phyloP scores from a whole-genome alignment of 371 early-diverging fungal species.

The Syncephalastrum contaminatum region DNA sequence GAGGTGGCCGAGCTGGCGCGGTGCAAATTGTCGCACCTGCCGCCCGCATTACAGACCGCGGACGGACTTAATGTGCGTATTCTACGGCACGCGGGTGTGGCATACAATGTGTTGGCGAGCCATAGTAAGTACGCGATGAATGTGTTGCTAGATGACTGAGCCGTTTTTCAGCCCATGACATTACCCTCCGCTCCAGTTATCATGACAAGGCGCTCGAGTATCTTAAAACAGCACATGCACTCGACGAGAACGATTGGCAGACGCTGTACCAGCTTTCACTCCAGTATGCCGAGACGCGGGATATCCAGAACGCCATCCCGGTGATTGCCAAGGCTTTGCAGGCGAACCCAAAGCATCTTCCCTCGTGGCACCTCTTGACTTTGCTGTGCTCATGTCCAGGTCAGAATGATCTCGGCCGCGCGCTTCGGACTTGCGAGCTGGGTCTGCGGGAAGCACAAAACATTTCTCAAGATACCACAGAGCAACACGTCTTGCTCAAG shows the following conservation, averaged over 20 bases:
- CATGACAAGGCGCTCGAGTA: slow-evolving; percentile 62
- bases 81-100: slow-evolving; percentile 51
- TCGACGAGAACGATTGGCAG: slow-evolving; percentile 50
- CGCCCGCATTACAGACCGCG: neutral
- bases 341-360: slow-evolving; percentile 56
- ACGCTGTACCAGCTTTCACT: slow-evolving; percentile 73
- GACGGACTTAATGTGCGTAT: slow-evolving; percentile 8
- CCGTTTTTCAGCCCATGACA: slow-evolving; percentile 28
- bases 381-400: slow-evolving; percentile 65
- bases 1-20: slow-evolving; percentile 24
- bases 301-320: slow-evolving; percentile 67
- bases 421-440: slow-evolving; percentile 70
- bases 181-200: slow-evolving; percentile 60
- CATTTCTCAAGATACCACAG: slow-evolving; percentile 39
- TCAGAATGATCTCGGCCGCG: slow-evolving; percentile 35
- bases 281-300: slow-evolving; percentile 76
- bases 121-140: slow-evolving; percentile 38
- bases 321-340: slow-evolving; percentile 58
- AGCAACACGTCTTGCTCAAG: slow-evolving; percentile 38
- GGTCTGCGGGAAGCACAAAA: slow-evolving; percentile 40
- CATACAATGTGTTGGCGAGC: slow-evolving; percentile 56
- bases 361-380: slow-evolving; percentile 85
- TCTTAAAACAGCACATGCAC: slow-evolving; percentile 51
- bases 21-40: slow-evolving; percentile 12
- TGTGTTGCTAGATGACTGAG: neutral